Base-by-base conservation (phyloP, 2,329 filamentous ascomycete genomes). In the Clonostachys byssicola region DNA sequence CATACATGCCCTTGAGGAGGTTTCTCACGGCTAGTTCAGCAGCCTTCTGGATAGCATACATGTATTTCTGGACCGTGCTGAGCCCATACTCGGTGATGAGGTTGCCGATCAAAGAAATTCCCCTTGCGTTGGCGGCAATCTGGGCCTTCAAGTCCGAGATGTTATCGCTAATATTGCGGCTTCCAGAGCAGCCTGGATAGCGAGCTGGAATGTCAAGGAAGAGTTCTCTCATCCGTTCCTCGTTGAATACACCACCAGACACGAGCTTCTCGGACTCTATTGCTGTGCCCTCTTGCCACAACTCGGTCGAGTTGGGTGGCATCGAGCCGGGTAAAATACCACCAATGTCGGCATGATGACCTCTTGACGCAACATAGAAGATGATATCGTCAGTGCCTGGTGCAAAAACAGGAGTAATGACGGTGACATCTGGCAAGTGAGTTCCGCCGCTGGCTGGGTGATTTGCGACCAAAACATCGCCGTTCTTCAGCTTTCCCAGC, bases 211-310 rank as follows among this genome's bases (percentile, higher is more conserved):
- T 56, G 36, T 60, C 52, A 7, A 67, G 58, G 3, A 90, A 62
- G 55, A n/a, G 58, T 59, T 12, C 53, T 51, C 2, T 67, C 54
- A 0, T 63, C 59, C 36, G 12, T 5, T 59, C 54, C 38, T 68
- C 65, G n/a, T 63, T 56, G 43, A 71, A 70, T 8, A 60, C 47
- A 20, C 65, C 62, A 14, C 57, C 56, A 6, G 60, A 66, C 33
- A 68, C 64, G 9, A 68, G 59, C 47, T 66, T 66, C 55, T 66
- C 61, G 1, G 64, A 59, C 8, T 60, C 61, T 20, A 72, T 65
- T 10, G 60, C 63, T 34, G 67, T 62, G 5, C 71, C 71, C 47
- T 74, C 71, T 49, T 74, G 64, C 66, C 67, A 73, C 6, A 73
- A 54, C 50, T 66, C 60, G 7, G 56, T 67, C 6, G 61, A 66